Percentiles rank a stretch among this genome's conserved stretches.
phyloP scores from a whole-genome alignment of 306 rosid species.

The Sesbania bispinosa region DNA sequence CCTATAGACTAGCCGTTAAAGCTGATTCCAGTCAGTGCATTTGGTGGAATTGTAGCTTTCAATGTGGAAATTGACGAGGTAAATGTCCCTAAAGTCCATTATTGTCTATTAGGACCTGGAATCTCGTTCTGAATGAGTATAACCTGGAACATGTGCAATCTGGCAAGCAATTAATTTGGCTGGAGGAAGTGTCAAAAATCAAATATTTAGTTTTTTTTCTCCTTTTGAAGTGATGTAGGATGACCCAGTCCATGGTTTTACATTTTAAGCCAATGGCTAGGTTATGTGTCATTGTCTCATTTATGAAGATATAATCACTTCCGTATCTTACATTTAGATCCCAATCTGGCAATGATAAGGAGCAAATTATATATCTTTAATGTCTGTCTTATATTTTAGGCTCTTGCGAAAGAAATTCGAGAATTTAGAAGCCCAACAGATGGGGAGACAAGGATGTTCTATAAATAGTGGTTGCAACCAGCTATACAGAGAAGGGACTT shows the following conservation, averaged over 20 bases:
- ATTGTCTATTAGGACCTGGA: not conserved
- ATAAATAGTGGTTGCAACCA: conserved; percentile 94
- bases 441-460: conserved; percentile 93
- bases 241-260: not conserved
- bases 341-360: not conserved
- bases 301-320: not conserved
- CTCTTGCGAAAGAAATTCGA: conserved; percentile 83
- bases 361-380: not conserved
- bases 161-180: no score
- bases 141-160: no score
- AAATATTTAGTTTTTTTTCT: no score
- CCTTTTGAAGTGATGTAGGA: not conserved
- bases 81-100: conserved; percentile 5
- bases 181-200: no score
- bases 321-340: no score
- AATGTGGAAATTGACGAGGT: conserved; percentile 91
- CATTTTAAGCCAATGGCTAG: not conserved
- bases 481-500: conserved; percentile 81
- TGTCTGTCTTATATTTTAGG: conserved; percentile 35
- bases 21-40: conserved; percentile 97
- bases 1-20: conserved; percentile 85
- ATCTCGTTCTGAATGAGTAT: not conserved
- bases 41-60: conserved; percentile 96
- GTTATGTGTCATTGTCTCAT: not conserved
- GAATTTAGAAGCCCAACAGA: conserved; percentile 91